Evolutionary conservation across 2,329 filamentous ascomycete genomes (phyloP), one percentile per base, ranked within the genome.

Genomic region (Thielaviopsis euricoi): DNA sequence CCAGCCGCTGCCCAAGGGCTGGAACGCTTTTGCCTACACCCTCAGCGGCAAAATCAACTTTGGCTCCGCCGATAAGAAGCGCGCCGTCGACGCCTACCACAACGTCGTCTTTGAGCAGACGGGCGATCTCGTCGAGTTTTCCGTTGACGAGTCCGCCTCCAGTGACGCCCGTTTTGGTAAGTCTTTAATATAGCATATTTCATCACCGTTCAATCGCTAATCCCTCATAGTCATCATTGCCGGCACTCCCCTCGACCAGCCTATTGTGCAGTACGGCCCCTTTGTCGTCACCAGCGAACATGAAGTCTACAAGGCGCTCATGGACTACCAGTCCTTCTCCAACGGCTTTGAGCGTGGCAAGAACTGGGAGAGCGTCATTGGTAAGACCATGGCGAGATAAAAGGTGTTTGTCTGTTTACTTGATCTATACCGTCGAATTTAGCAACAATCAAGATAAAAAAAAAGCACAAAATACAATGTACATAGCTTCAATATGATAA

Each of bases 21-120:
- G 89, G 88, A 96, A 94, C 69, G 82, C 87, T 1, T 97, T 97
- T 66, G 83, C 85, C 17, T 97, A 96, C 69, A 85, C 82, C 3
- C 75, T 97, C n/a, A 76, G 83, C 60, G 91, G 91, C 22, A 80
- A 77, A 7, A 82, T 82, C 1, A 73, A 74, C 64, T 87, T 85
- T 68, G 82, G 76, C 63, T 74, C 70, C 50, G 80, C 75, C 22
- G 69, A 74, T 58, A 70, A 73, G 23, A 73, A 73, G 64, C 74
- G 71, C 55, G 72, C 72, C 2, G 78, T 91, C 15, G 75, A 76
- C 58, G 79, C 86, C 66, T 96, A 82, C 68, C 83, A 96, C 71
- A 96, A 93, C 67, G 86, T 93, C 23, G 87, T 96, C 6, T 95
- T 97, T 66, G 84, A 89, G 65, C 79, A 83, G 62, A 75, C 79